Percentiles rank a stretch among this genome's conserved stretches.
Conservation (phyloP, 1,284 basidiomycete species). For the Hymenochaete sp. region DNA sequence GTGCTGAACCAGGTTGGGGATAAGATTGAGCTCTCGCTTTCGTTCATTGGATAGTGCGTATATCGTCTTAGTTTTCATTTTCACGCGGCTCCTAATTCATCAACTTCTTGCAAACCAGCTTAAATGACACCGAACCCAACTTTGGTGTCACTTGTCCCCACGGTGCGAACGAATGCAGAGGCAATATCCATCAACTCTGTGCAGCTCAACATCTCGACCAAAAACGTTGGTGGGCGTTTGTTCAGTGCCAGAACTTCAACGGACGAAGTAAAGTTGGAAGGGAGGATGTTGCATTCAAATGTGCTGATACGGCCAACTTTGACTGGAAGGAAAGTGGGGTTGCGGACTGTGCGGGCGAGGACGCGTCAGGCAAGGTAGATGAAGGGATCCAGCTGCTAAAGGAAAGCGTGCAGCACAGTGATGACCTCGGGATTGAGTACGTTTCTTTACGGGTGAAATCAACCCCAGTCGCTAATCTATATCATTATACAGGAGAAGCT, state of each 20-base stretch:
- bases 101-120: constrained; percentile 40
- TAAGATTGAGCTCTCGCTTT: constrained; percentile 62
- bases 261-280: constrained; percentile 58
- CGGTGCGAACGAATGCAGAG: constrained; percentile 73
- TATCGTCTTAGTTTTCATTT: too few relatives aligned
- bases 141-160: constrained; percentile 76
- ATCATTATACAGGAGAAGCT: constrained; percentile 69
- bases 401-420: constrained; percentile 45
- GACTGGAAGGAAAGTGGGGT: constrained; percentile 60
- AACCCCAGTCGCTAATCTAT: constrained; percentile 5
- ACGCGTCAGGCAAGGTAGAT: constrained; percentile 46
- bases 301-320: constrained; percentile 53
- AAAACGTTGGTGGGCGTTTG: constrained; percentile 62
- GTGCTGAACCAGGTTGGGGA: constrained; percentile 54
- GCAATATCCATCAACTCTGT: constrained; percentile 82
- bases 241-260: constrained; percentile 69
- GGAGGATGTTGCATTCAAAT: constrained; percentile 55
- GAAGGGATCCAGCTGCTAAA: constrained; percentile 57
- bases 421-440: constrained; percentile 49
- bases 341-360: constrained; percentile 48
- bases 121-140: constrained; percentile 51
- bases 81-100: too few relatives aligned
- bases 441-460: constrained; percentile 21
- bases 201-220: constrained; percentile 47
- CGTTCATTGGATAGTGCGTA: constrained; percentile 70